Evolutionary conservation across 2,329 filamentous ascomycete genomes (phyloP).

Genomic region (Ophiostoma novo-ulmi): DNA sequence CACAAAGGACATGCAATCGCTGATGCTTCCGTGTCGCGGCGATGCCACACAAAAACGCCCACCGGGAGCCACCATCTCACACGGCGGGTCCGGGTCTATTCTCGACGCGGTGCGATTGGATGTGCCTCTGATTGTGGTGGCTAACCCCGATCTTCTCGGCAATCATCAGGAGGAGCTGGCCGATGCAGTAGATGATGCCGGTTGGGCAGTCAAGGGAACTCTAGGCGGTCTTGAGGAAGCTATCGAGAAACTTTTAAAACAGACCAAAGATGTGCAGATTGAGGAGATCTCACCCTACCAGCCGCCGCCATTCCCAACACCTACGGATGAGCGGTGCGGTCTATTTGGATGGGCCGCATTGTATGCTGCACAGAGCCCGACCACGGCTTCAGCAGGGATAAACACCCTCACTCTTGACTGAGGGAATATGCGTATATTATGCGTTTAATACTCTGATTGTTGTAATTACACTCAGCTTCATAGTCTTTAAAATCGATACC

Average conservation of each 20-base stretch:
- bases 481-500: slow-evolving; percentile 1
- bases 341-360: slow-evolving; percentile 35
- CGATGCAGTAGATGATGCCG: slow-evolving; percentile 63
- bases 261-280: slow-evolving; percentile 27
- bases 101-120: slow-evolving; percentile 71
- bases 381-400: background rate
- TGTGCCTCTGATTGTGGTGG: slow-evolving; percentile 79
- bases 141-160: slow-evolving; percentile 74
- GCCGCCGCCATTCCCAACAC: slow-evolving; percentile 32
- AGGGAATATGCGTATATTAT: background rate
- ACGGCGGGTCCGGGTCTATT: slow-evolving; percentile 88
- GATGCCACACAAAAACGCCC: slow-evolving; percentile 33
- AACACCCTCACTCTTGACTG: slow-evolving; percentile 23
- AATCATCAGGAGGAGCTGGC: slow-evolving; percentile 92
- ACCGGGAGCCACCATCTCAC: slow-evolving; percentile 75
- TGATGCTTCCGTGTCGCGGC: slow-evolving; percentile 54
- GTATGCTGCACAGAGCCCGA: slow-evolving; percentile 15
- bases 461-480: background rate
- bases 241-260: slow-evolving; percentile 26
- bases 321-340: slow-evolving; percentile 31
- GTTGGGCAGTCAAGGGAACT: slow-evolving; percentile 69
- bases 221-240: slow-evolving; percentile 48
- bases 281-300: slow-evolving; percentile 29
- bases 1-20: slow-evolving; percentile 53
- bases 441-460: background rate